Evolutionary conservation across 163 green algal genomes (phyloP), one percentile per base, ranked within the genome.

Genomic region (Chlamydomonas reinhardtii): DNA sequence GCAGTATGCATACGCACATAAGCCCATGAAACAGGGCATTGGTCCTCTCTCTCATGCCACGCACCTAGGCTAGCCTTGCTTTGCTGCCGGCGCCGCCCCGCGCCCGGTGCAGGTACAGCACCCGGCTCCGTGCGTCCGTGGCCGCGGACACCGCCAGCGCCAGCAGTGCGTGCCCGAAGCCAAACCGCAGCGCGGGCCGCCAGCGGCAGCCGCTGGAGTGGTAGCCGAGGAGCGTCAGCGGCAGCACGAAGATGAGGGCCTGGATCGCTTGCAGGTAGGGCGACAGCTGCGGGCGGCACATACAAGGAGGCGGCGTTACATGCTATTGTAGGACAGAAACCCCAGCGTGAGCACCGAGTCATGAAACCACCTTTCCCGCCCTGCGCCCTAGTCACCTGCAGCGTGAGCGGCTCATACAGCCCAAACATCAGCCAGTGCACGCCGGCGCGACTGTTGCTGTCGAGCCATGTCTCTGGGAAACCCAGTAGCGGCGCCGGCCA

Each of bases 331-430:
- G 43, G 43, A 6, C 11, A 16, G 6, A 54, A 6, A 54, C 8
- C 8, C 43, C 8, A 54, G 43, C 43, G 43, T 54, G 43, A 54
- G 43, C 43, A 54, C 8, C 43, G n/a, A n/a, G n/a, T n/a, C n/a
- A n/a, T n/a, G n/a, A n/a, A n/a, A n/a, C n/a, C n/a, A n/a, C n/a
- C n/a, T n/a, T n/a, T n/a, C n/a, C n/a, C n/a, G n/a, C n/a, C n/a
- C n/a, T n/a, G n/a, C n/a, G n/a, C n/a, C n/a, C n/a, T n/a, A n/a
- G n/a, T 14, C 48, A 56, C 48, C 48, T 56, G 48, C 48, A 56
- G 48, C 48, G 48, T 56, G 29, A 35, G 64, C 17, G 78, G 78
- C 78, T 76, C 66, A 48, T 68, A 85, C 25, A 85, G 14, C 31
- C 48, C 39, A 66, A 31, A 39, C 8, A 54, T 9, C 20, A 69